Conservation (phyloP, 257 asterid genomes). For the Solanum dulcamara region DNA sequence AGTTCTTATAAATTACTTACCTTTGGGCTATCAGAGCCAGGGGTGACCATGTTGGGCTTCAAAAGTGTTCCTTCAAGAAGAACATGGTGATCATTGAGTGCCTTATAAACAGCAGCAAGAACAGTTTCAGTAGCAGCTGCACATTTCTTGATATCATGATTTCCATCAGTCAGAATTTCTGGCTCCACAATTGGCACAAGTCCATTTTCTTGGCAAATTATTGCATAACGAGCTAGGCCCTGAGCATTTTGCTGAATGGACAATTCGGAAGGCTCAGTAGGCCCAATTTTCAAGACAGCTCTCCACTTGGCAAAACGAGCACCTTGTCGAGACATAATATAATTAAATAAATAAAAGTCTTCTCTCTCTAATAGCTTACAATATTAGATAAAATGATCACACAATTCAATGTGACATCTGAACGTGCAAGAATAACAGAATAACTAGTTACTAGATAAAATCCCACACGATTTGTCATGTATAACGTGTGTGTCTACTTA, state of each 20-base stretch:
- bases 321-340: slow-evolving; percentile 3
- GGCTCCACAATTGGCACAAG: slow-evolving; percentile 92
- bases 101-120: slow-evolving; percentile 77
- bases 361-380: background rate
- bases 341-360: background rate
- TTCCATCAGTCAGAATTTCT: slow-evolving; percentile 66
- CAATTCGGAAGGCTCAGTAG: slow-evolving; percentile 62
- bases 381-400: background rate
- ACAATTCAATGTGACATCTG: background rate
- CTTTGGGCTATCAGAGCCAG: slow-evolving; percentile 78
- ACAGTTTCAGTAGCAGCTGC: slow-evolving; percentile 71
- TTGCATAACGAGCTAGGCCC: slow-evolving; percentile 84
- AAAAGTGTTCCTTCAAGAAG: slow-evolving; percentile 81
- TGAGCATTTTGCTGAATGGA: slow-evolving; percentile 76
- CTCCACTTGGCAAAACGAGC: slow-evolving; percentile 93
- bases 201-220: slow-evolving; percentile 82
- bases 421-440: background rate
- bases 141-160: slow-evolving; percentile 51
- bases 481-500: no score
- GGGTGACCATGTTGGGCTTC: slow-evolving; percentile 93
- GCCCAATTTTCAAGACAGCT: slow-evolving; percentile 64
- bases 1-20: slow-evolving; percentile 4
- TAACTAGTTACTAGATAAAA: no score
- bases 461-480: no score
- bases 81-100: slow-evolving; percentile 78